phyloP scores from a whole-genome alignment of 257 asterid genomes.

The Solanum pimpinellifolium region DNA sequence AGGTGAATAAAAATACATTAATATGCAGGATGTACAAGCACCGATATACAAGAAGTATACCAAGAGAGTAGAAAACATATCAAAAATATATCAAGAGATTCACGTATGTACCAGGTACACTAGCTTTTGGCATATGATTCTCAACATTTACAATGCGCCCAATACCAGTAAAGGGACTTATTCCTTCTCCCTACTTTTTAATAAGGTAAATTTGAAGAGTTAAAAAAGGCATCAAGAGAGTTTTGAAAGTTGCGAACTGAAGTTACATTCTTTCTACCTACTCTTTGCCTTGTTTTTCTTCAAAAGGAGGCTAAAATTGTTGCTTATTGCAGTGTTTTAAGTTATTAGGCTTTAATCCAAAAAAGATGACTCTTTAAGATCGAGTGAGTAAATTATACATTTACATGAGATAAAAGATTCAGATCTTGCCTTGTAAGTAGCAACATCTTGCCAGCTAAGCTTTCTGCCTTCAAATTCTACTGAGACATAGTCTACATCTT shows the following conservation, averaged over 20 bases:
- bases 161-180: neutral
- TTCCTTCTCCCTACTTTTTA: neutral
- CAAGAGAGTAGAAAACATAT: neutral
- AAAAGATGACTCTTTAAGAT: neutral
- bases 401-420: neutral
- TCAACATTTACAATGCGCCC: neutral
- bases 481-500: slow-evolving; percentile 87
- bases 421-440: slow-evolving; percentile 56
- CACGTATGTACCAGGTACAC: neutral
- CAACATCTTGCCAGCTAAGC: slow-evolving; percentile 93
- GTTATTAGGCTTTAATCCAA: neutral
- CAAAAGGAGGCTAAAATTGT: neutral
- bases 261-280: neutral
- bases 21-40: neutral
- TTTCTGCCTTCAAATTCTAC: slow-evolving; percentile 78
- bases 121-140: neutral
- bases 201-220: neutral
- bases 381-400: neutral
- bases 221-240: neutral
- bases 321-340: neutral
- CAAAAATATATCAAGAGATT: neutral
- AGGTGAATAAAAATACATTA: neutral
- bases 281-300: neutral
- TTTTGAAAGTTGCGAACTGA: neutral
- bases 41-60: neutral